Base-by-base conservation (phyloP, 208 protist species). In the Wallacemonas sp. region DNA sequence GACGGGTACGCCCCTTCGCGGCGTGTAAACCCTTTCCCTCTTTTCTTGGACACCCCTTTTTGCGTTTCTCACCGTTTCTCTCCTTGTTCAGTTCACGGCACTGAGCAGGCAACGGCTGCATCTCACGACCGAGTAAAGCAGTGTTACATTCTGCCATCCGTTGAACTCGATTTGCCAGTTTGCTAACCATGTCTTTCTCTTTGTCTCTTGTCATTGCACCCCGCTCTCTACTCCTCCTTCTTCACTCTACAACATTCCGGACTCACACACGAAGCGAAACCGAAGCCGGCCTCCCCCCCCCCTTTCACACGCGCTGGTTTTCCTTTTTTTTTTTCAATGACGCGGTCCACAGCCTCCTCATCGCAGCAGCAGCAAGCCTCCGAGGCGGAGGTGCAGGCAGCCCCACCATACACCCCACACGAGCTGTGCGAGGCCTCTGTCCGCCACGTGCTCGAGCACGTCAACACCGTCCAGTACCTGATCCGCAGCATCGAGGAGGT, bases 381-480 rank as follows among this genome's bases (percentile, higher is more conserved):
- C 7, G 59, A 55, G 33, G 7, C 28, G 29, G 42, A 63, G 20
- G 7, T 3, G 39, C 33, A 18, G 1, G 61, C 28, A 22, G 48
- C 57, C 0, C 20, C 46, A 16, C 70, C 70, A 25, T 73, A 65
- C 57, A 81, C 41, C 42, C 46, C 74, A 1, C 81, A 89, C 65
- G 72, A 82, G 8, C 46, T 89, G 31, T 95, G 90, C 74, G 84
- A 87, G 57, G 74, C 77, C 10, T 75, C 83, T 14, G 83, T 93
- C 0, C 70, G 86, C 54, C 84, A 92, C 57, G 87, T 95, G 8
- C 67, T 95, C 28, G 65, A 64, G 18, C 67, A 82, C 20, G 82
- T 93, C 11, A 93, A 95, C 57, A 95, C 90, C 1, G 76, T 95
- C 16, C 85, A 91, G 72, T 95, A 95, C 72, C 39, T 95, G n/a